phyloP scores from a whole-genome alignment of 2,329 filamentous ascomycete species.

The Trichoderma asperellum region DNA sequence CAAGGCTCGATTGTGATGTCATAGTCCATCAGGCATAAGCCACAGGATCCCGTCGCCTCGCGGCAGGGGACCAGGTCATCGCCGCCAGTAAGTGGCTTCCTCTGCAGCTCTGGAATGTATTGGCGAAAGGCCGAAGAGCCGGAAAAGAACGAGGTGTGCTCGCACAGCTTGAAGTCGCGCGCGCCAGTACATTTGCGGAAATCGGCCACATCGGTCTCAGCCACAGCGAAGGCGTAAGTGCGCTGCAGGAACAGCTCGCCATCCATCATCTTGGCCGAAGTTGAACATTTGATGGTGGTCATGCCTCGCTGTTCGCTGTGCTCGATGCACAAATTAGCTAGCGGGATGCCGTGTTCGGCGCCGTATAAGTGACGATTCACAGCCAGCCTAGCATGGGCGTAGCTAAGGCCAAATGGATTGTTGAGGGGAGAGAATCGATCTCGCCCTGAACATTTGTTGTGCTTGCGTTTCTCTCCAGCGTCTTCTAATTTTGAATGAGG shows the following conservation, averaged over 20 bases:
- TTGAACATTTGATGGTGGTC: conserved; percentile 30
- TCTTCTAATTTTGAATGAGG: conserved; percentile 19
- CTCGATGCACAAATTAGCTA: conserved; percentile 30
- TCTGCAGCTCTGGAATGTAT: conserved; percentile 32
- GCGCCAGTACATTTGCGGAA: conserved; percentile 31
- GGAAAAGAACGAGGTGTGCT: conserved; percentile 34
- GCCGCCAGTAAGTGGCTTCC: conserved; percentile 14
- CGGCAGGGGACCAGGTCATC: conserved; percentile 30
- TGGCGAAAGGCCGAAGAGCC: conserved; percentile 32
- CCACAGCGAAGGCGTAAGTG: conserved; percentile 31
- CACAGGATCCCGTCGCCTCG: conserved; percentile 32
- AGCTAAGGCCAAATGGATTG: conserved; percentile 32
- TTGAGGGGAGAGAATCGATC: conserved; percentile 33
- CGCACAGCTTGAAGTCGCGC: conserved; percentile 35
- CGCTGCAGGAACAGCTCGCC: conserved; percentile 33
- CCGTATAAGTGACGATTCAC: conserved; percentile 35
- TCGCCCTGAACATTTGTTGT: conserved; percentile 25
- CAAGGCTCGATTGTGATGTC: conserved; percentile 32
- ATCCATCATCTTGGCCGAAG: conserved; percentile 30
- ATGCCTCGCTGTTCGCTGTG: conserved; percentile 29
- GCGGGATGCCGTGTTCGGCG: conserved; percentile 31
- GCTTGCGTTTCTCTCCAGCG: not conserved
- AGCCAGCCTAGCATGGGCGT: conserved; percentile 33
- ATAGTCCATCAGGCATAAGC: conserved; percentile 36
- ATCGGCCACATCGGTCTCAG: conserved; percentile 14